A percentile compares a stretch with the other conserved stretches of the same genome.
phyloP scores from a whole-genome alignment of 805 yeast genomes.

The Vanderwaltozyma tropicalis region DNA sequence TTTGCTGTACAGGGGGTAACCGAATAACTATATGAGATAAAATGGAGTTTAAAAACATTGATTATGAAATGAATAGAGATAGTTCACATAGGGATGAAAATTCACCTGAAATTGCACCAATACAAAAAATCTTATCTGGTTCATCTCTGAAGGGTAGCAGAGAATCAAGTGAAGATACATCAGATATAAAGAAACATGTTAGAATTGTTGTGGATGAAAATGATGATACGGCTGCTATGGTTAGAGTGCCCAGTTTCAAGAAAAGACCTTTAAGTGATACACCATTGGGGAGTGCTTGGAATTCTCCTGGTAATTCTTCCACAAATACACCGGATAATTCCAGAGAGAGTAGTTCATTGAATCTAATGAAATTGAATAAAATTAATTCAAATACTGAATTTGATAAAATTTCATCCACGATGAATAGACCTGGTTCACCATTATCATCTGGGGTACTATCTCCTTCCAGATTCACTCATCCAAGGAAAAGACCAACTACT shows the following conservation, averaged over 20 bases:
- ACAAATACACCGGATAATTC: constrained; percentile 19
- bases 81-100: no score
- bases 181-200: constrained; percentile 8
- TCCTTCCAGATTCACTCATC: constrained; percentile 24
- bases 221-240: neutral
- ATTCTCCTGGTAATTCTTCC: constrained; percentile 40
- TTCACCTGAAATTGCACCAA: no score
- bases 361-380: constrained; percentile 3
- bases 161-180: constrained; percentile 1
- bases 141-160: no score
- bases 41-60: no score
- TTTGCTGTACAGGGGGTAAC: no score
- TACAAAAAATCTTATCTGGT: no score
- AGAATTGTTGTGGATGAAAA: constrained; percentile 7
- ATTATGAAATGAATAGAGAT: no score
- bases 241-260: constrained; percentile 44
- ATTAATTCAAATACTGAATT: constrained; percentile 2
- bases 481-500: constrained; percentile 60
- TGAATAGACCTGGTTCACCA: neutral
- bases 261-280: constrained; percentile 69
- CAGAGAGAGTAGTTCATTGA: constrained; percentile 13
- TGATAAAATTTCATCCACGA: neutral
- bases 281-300: constrained; percentile 48
- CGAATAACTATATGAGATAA: no score
- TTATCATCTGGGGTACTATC: constrained; percentile 6